Conservation (phyloP, 805 yeast genomes). For the Nakazawaea sp. region DNA sequence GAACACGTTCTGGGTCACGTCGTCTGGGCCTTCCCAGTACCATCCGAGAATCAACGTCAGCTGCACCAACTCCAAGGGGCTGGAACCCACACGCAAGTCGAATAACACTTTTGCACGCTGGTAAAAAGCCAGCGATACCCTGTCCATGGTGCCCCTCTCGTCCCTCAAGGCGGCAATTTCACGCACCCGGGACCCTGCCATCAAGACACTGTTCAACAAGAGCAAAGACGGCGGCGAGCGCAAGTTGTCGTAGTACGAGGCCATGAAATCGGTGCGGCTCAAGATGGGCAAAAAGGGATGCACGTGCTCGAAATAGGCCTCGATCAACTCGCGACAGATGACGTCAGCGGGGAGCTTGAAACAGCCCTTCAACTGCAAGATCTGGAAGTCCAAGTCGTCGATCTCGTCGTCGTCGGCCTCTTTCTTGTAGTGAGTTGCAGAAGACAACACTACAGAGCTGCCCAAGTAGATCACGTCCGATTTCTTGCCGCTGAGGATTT, state of each 20-base stretch:
- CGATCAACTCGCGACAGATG: slow-evolving; percentile 52
- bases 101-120: slow-evolving; percentile 69
- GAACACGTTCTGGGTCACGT: slow-evolving; percentile 56
- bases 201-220: slow-evolving; percentile 57
- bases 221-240: slow-evolving; percentile 54
- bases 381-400: slow-evolving; percentile 46
- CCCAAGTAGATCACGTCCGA: slow-evolving; percentile 41
- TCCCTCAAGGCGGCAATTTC: slow-evolving; percentile 45
- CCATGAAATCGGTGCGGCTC: slow-evolving; percentile 55
- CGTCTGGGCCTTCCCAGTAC: slow-evolving; percentile 72
- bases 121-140: slow-evolving; percentile 53
- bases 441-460: slow-evolving; percentile 38
- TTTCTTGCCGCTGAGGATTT: slow-evolving; percentile 15
- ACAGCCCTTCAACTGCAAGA: slow-evolving; percentile 60
- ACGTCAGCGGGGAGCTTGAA: slow-evolving; percentile 59
- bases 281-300: slow-evolving; percentile 69
- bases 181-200: slow-evolving; percentile 62
- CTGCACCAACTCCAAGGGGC: slow-evolving; percentile 55
- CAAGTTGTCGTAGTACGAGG: slow-evolving; percentile 44
- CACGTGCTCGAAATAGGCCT: slow-evolving; percentile 53
- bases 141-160: slow-evolving; percentile 31
- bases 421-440: slow-evolving; percentile 41
- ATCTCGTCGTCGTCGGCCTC: slow-evolving; percentile 14
- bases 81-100: slow-evolving; percentile 63
- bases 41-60: slow-evolving; percentile 56